Evolutionary conservation across 345 rosid species (phyloP).

Genomic region (Citrus unshiu): DNA sequence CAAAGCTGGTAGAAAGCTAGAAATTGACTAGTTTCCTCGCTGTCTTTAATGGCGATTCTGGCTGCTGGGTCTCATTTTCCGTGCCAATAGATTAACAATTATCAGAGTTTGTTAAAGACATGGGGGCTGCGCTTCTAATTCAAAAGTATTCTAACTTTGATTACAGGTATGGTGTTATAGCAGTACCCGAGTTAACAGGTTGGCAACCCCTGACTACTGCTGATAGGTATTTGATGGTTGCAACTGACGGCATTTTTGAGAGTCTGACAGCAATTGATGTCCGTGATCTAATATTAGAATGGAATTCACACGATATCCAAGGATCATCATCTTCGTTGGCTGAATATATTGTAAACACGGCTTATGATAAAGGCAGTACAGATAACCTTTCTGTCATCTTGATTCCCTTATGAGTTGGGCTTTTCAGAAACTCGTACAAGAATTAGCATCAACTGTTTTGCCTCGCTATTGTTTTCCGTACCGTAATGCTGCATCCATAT

Average conservation of each 20-base stretch:
- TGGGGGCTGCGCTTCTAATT: neutral
- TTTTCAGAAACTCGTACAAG: neutral
- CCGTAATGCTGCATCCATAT: neutral
- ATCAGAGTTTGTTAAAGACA: neutral
- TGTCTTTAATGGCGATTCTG: neutral
- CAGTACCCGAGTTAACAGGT: constrained; percentile 20
- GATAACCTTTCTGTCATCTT: constrained; percentile 23
- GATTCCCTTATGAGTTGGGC: constrained; percentile 4
- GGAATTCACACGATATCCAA: neutral
- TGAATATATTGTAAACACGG: constrained; percentile 13
- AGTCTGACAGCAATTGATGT: constrained; percentile 16
- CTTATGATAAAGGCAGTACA: constrained; percentile 13
- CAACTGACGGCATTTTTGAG: constrained; percentile 37
- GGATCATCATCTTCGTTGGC: constrained; percentile 11
- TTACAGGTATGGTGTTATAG: constrained; percentile 22
- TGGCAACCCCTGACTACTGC: constrained; percentile 16
- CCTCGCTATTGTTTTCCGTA: neutral
- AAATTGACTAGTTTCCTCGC: neutral
- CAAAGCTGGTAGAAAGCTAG: neutral
- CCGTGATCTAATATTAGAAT: constrained; percentile 8
- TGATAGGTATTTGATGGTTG: constrained; percentile 26
- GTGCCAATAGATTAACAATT: neutral
- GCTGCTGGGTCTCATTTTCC: neutral
- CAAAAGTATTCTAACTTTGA: neutral
- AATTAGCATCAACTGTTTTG: neutral